Conservation (phyloP, 2,329 filamentous ascomycete genomes). For the Xylaria sp. region DNA sequence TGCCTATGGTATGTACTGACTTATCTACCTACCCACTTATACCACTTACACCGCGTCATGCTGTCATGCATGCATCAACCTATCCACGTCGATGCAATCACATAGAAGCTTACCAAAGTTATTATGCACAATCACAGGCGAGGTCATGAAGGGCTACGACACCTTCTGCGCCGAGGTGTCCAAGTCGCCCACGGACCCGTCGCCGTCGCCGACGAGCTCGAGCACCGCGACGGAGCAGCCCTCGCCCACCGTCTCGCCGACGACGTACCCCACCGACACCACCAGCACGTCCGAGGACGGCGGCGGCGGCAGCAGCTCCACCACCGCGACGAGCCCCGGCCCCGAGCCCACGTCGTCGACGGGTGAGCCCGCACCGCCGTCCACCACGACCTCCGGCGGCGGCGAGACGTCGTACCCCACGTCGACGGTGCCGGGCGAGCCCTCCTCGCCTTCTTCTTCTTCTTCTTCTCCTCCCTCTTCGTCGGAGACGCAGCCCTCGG, state of each 20-base stretch:
- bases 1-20: slow-evolving; percentile 33
- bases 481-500: no score
- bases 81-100: not conserved
- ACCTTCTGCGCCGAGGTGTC: slow-evolving; percentile 33
- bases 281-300: slow-evolving; percentile 1
- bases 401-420: no score
- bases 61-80: no score
- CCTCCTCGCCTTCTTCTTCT: no score
- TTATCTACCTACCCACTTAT: not conserved
- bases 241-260: not conserved
- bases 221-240: slow-evolving; percentile 3
- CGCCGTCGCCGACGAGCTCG: slow-evolving; percentile 9
- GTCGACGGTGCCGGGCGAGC: no score
- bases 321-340: not conserved
- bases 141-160: slow-evolving; percentile 33
- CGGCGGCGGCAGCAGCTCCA: slow-evolving; percentile 7
- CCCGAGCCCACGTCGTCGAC: no score
- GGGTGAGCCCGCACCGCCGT: no score
- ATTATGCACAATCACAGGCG: slow-evolving; percentile 21
- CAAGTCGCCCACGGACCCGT: slow-evolving; percentile 2
- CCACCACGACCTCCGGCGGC: no score
- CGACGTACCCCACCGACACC: slow-evolving; percentile 6
- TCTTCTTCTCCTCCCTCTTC: no score
- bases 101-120: slow-evolving; percentile 7
- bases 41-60: no score